phyloP scores from a whole-genome alignment of 768 basidiomycete species.

The Suillus plorans region DNA sequence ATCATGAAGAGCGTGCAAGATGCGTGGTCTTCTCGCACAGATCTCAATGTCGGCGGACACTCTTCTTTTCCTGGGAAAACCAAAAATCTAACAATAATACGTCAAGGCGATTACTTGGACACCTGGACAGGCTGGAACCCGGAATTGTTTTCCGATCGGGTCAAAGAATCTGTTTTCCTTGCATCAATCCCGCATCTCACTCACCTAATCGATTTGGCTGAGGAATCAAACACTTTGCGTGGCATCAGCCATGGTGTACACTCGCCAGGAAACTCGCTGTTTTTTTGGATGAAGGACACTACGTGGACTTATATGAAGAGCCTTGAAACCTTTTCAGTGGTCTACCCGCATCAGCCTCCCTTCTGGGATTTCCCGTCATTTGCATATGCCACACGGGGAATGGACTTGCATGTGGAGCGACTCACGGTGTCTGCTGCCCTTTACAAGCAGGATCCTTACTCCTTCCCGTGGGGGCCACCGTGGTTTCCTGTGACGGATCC shows the following conservation, averaged over 20 bases:
- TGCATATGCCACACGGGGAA: neutral
- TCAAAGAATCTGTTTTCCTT: neutral
- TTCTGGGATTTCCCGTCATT: fast-evolving
- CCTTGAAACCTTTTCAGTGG: neutral
- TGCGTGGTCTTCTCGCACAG: too few species aligned
- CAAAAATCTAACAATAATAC: neutral
- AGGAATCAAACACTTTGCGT: fast-evolving
- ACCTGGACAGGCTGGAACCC: too few species aligned
- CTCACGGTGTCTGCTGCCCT: neutral
- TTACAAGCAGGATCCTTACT: neutral
- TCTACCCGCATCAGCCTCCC: neutral
- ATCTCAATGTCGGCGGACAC: neutral
- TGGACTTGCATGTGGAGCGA: neutral
- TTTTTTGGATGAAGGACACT: too few species aligned
- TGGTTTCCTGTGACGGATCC: neutral
- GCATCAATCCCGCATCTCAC: neutral
- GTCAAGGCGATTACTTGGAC: too few species aligned
- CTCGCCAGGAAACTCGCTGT: too few species aligned
- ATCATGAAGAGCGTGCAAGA: too few species aligned
- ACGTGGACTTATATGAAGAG: neutral
- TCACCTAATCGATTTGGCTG: neutral
- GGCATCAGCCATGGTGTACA: neutral
- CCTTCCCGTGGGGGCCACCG: neutral
- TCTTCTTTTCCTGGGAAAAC: neutral
- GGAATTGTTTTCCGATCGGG: too few species aligned